Percentiles rank a stretch among this genome's conserved stretches.
Conservation (phyloP, 352 stramenopile species). For the Blastocystis sp. region DNA sequence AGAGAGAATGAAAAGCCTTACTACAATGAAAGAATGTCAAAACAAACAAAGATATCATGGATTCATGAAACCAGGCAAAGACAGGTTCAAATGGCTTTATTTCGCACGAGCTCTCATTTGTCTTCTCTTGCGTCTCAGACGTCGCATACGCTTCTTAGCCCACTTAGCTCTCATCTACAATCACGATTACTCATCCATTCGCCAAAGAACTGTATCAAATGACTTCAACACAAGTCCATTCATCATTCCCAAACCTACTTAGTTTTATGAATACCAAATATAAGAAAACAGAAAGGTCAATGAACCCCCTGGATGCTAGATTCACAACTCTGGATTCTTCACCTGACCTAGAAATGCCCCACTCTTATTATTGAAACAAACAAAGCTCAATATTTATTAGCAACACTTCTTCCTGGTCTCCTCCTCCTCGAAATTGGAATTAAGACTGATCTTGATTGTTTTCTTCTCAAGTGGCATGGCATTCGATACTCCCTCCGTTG, state of each 20-base stretch:
- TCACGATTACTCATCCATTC: not conserved
- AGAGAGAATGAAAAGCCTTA: not conserved
- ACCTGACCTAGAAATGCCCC: not conserved
- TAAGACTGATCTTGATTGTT: conserved; percentile 44
- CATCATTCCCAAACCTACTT: not conserved
- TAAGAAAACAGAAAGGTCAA: not conserved
- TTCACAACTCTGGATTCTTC: not conserved
- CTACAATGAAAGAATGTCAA: not conserved
- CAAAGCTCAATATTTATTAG: not conserved
- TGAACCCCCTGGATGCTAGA: not conserved
- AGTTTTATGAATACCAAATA: conserved; percentile 12
- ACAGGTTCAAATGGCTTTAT: not conserved
- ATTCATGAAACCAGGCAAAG: not conserved
- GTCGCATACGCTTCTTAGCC: conserved; percentile 60
- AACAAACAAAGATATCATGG: not conserved
- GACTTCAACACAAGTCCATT: too few relatives aligned
- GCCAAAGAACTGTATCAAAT: not conserved
- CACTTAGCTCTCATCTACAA: conserved; percentile 59
- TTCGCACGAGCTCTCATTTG: conserved; percentile 50
- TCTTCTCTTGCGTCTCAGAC: conserved; percentile 58
- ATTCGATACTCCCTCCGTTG: not conserved
- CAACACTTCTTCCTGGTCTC: conserved; percentile 38
- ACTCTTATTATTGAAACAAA: not conserved
- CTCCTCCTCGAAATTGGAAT: not conserved
- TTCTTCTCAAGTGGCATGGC: conserved; percentile 28